Evolutionary conservation across 306 rosid species (phyloP).

Genomic region (Vigna reflexopilosa): DNA sequence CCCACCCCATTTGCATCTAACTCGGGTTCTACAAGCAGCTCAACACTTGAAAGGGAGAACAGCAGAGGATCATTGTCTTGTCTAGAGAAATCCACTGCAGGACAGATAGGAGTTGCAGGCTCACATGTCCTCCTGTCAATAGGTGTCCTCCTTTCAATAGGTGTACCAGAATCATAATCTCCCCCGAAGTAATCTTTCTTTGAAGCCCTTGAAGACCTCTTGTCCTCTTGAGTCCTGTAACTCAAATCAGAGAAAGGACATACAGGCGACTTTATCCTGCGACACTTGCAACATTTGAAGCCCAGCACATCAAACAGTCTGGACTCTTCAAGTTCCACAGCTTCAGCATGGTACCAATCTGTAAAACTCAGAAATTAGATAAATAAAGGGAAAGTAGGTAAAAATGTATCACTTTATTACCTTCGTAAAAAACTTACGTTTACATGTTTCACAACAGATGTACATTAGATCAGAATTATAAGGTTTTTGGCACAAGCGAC

Average conservation of each 20-base stretch:
- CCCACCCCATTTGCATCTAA: constrained; percentile 55
- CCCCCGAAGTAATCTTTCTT: constrained; percentile 54
- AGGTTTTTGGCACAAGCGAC: constrained; percentile 62
- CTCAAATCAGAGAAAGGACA: constrained; percentile 66
- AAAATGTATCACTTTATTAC: not conserved
- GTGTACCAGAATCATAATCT: constrained; percentile 53
- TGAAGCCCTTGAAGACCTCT: constrained; percentile 41
- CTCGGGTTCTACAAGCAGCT: constrained; percentile 61
- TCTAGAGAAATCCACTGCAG: constrained; percentile 52
- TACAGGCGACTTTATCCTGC: constrained; percentile 74
- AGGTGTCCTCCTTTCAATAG: constrained; percentile 42
- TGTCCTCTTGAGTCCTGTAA: constrained; percentile 49
- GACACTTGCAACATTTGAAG: constrained; percentile 86
- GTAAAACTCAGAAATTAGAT: constrained; percentile 35
- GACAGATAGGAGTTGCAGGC: constrained; percentile 59
- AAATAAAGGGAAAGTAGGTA: not conserved
- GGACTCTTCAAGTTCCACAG: constrained; percentile 77
- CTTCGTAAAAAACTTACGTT: constrained; percentile 55
- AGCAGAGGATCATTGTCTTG: constrained; percentile 65
- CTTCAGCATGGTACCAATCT: constrained; percentile 90
- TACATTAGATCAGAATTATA: constrained; percentile 74
- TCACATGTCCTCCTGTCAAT: constrained; percentile 50
- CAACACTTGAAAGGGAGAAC: constrained; percentile 65
- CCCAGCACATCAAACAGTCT: constrained; percentile 68
- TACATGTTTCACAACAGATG: constrained; percentile 73